A percentile compares a stretch with the other conserved stretches of the same genome.
These are phyloP conservation scores for Dalbergia oliveri DNA, from an alignment of 306 rosid genomes.

Conservation along the genomic window DNA sequence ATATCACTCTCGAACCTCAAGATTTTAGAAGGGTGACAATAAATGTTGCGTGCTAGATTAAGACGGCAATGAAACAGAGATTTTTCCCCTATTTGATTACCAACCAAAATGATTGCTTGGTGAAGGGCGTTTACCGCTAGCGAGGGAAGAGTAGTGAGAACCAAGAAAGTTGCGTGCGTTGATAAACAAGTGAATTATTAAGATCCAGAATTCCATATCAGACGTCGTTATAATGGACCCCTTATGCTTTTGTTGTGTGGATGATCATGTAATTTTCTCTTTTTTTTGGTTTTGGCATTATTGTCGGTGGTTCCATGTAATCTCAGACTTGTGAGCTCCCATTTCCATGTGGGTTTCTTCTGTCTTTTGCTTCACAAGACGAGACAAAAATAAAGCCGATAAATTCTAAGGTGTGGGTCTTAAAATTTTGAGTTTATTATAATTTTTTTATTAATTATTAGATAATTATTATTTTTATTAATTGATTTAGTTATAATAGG, in stretches of 20 bases:
- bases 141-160: no score
- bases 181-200: not conserved
- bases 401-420: no score
- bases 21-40: not conserved
- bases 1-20: no score
- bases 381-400: no score
- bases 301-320: not conserved
- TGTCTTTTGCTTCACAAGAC: not conserved
- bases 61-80: not conserved
- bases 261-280: not conserved
- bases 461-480: no score
- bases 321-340: not conserved
- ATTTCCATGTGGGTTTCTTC: not conserved
- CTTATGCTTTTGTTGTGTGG: not conserved
- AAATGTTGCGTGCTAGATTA: not conserved
- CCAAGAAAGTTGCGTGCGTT: no score
- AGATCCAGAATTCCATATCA: not conserved
- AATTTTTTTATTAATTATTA: no score
- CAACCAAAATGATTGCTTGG: not conserved
- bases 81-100: not conserved
- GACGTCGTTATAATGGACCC: slow-evolving; percentile 5
- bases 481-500: no score
- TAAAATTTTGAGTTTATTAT: no score
- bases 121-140: not conserved
- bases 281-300: not conserved